A percentile compares a stretch with the other conserved stretches of the same genome.
phyloP scores from a whole-genome alignment of 345 rosid genomes.

The Gossypium rotundifolium region DNA sequence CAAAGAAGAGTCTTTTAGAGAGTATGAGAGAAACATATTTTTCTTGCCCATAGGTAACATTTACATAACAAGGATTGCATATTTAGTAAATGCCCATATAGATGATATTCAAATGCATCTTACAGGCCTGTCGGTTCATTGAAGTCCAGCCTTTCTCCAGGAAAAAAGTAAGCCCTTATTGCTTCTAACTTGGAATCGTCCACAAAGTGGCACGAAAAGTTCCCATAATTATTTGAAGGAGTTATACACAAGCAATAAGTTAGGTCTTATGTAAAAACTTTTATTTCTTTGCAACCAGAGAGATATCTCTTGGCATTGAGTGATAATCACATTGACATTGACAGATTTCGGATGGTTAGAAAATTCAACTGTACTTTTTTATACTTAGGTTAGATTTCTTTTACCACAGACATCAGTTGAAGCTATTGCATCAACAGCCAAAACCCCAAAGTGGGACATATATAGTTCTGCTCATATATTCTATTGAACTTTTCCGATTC shows the following conservation, averaged over 20 bases:
- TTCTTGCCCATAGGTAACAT: background rate
- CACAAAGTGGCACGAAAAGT: background rate
- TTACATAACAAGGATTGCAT: background rate
- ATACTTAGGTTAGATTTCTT: background rate
- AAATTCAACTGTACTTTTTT: background rate
- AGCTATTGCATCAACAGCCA: slow-evolving; percentile 2
- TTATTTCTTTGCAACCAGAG: slow-evolving; percentile 1
- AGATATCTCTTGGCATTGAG: background rate
- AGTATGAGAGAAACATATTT: background rate
- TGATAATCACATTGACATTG: no score
- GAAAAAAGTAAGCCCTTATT: background rate
- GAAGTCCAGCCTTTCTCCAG: background rate
- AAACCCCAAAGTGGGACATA: background rate
- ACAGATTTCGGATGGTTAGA: background rate
- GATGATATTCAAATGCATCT: background rate
- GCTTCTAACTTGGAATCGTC: background rate
- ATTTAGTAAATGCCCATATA: background rate
- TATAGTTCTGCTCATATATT: background rate
- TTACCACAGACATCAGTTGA: background rate
- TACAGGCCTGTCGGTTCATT: background rate
- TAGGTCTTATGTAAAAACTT: background rate
- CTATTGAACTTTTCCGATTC: background rate
- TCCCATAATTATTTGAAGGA: background rate
- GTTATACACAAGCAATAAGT: background rate
- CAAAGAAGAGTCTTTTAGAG: background rate